phyloP scores from a whole-genome alignment of 495 filamentous ascomycete species.

The Penicillium lagena region DNA sequence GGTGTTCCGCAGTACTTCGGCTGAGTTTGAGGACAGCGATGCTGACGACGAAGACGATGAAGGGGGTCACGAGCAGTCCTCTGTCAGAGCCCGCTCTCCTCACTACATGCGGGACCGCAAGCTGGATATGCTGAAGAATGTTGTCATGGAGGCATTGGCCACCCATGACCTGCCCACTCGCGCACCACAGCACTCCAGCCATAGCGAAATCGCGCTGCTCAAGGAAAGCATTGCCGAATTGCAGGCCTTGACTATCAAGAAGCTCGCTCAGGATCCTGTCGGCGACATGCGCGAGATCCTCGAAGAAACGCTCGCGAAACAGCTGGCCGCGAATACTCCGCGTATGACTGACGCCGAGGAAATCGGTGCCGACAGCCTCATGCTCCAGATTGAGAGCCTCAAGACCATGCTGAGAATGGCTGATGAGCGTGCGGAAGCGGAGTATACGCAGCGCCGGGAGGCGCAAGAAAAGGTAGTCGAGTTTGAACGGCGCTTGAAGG shows the following conservation, averaged over 20 bases:
- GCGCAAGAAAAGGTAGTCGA: slow-evolving; percentile 70
- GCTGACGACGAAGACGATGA: slow-evolving; percentile 91
- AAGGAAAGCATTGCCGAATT: slow-evolving; percentile 54
- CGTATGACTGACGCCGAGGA: slow-evolving; percentile 38
- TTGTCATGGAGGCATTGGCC: slow-evolving; percentile 72
- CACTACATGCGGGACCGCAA: slow-evolving; percentile 65
- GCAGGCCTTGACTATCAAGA: slow-evolving; percentile 38
- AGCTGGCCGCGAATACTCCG: slow-evolving; percentile 25
- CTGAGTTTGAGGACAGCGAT: slow-evolving; percentile 70
- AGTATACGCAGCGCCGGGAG: slow-evolving; percentile 57
- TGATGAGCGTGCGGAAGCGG: slow-evolving; percentile 48
- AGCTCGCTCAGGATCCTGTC: slow-evolving; percentile 31
- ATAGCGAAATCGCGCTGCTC: slow-evolving; percentile 43
- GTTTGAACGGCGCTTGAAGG: slow-evolving; percentile 60
- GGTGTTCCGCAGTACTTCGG: slow-evolving; percentile 51
- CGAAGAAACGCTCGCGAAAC: slow-evolving; percentile 37
- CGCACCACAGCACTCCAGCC: slow-evolving; percentile 26
- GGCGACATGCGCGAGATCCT: slow-evolving; percentile 39
- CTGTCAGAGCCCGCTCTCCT: slow-evolving; percentile 49
- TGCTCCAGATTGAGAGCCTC: slow-evolving; percentile 47
- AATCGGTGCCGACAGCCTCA: slow-evolving; percentile 42
- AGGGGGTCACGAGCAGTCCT: slow-evolving; percentile 37
- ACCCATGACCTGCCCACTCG: slow-evolving; percentile 38
- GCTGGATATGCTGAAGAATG: slow-evolving; percentile 73
- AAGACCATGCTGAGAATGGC: slow-evolving; percentile 48